A percentile compares a stretch with the other conserved stretches of the same genome.
Conservation (phyloP, 495 filamentous ascomycete species). For the Friedmanniomyces endolithicus region DNA sequence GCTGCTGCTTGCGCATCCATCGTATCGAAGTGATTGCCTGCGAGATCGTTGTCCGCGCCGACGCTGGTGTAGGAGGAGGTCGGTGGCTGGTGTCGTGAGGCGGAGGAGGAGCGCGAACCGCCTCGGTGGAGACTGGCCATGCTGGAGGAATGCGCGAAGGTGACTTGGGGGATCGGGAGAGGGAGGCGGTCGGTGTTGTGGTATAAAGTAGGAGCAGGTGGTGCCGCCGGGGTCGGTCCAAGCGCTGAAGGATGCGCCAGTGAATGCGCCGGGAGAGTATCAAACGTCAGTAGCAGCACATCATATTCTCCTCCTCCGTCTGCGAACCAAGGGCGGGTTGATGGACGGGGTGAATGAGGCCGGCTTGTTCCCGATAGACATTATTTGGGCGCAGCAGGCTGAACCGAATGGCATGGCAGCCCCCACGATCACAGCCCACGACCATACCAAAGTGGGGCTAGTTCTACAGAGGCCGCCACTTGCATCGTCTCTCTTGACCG, state of each 20-base stretch:
- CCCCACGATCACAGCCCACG: too few relatives aligned
- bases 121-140: background rate
- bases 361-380: too few relatives aligned
- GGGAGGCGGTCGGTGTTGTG: background rate
- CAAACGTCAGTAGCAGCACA: too few relatives aligned
- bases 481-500: too few relatives aligned
- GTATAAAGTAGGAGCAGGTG: background rate
- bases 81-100: constrained; percentile 27
- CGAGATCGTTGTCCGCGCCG: background rate
- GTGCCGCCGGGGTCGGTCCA: background rate
- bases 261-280: background rate
- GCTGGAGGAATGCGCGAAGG: background rate
- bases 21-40: constrained; percentile 14
- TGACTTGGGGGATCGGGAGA: background rate
- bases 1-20: constrained; percentile 8
- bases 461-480: too few relatives aligned
- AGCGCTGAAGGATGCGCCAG: background rate
- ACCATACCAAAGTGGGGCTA: too few relatives aligned
- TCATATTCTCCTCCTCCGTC: too few relatives aligned
- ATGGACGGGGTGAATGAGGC: too few relatives aligned
- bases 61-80: constrained; percentile 5
- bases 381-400: too few relatives aligned
- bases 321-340: too few relatives aligned
- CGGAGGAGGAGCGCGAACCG: constrained; percentile 19
- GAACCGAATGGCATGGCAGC: too few relatives aligned